Evolutionary conservation across 2,329 filamentous ascomycete genomes (phyloP), one percentile per base, ranked within the genome.

Genomic region (Exophiala bonariae): DNA sequence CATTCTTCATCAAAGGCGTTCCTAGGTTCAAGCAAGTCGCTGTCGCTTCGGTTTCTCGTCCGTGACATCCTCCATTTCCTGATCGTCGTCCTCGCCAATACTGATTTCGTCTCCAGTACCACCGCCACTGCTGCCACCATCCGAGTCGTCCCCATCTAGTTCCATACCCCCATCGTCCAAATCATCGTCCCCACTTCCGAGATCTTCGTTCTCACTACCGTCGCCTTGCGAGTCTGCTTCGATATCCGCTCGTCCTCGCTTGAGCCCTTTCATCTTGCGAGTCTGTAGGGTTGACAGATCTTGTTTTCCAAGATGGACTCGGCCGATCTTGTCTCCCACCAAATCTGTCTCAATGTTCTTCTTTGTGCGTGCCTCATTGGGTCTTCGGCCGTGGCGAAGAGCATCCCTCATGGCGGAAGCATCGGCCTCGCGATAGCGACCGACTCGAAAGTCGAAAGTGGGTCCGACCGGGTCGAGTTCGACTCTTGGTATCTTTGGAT

Each of bases 181-280:
- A 14, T 60, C 58, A 34, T 55, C 56, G 40, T 54, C 52, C 35
- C 55, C 52, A 18, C 43, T 57, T 18, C 58, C 46, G 31, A 55
- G 35, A 28, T 57, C 61, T 8, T 52, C 51, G 23, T 49, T 49
- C 9, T 55, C 50, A 33, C 47, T 34, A 7, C 48, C 55, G n/a
- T 50, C 46, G 39, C 52, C 42, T 14, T 37, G 42, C 49, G 73
- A 73, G 13, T 61, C 73, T 3, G 72, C 75, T 41, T 79, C 81
- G 18, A 74, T 75, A 33, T 77, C 78, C 54, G 83, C 83, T 44
- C 89, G 81, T 56, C 79, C 83, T 57, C 93, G 80, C 81, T 97
- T 99, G 59, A 99, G 71, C 58, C 91, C 93, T 83, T 99, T 99
- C 91, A 99, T 97, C 82, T 99, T 99, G 65, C 93, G 85, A 43